Percentiles rank a stretch among this genome's conserved stretches.
phyloP scores from a whole-genome alignment of 208 protist species.

The Wallacemonas sp. region DNA sequence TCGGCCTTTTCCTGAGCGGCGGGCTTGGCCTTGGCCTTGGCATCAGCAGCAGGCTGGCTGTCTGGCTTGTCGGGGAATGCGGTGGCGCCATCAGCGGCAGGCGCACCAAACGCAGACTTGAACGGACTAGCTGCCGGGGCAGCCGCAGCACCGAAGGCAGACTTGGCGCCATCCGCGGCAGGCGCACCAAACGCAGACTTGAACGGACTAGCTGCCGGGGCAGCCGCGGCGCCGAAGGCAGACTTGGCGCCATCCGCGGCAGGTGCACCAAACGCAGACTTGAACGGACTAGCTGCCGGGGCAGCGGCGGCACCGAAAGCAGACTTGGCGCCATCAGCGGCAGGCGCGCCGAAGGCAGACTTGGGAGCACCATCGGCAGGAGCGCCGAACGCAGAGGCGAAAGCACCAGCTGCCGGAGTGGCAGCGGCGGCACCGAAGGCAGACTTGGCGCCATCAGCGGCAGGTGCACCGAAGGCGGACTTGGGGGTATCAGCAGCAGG shows the following conservation, averaged over 20 bases:
- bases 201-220: background rate
- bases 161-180: slow-evolving; percentile 6
- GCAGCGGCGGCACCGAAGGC: too few species aligned
- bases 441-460: background rate
- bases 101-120: slow-evolving; percentile 10
- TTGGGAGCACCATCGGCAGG: background rate
- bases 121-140: background rate
- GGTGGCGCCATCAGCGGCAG: background rate
- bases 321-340: background rate
- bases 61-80: too few species aligned
- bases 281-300: slow-evolving; percentile 1
- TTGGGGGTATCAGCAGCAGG: background rate
- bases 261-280: slow-evolving; percentile 6
- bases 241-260: background rate
- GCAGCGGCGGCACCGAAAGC: background rate
- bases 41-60: too few species aligned
- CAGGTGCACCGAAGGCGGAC: background rate
- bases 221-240: background rate
- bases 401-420: slow-evolving; percentile 2
- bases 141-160: slow-evolving; percentile 2
- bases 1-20: too few species aligned
- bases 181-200: too few species aligned
- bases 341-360: background rate
- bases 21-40: too few species aligned
- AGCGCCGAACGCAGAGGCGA: slow-evolving; percentile 1